Percentiles rank a stretch among this genome's conserved stretches.
These are phyloP conservation scores for Candida mesenterica DNA, from an alignment of 1,139 yeast genomes.

Conservation along the genomic window DNA sequence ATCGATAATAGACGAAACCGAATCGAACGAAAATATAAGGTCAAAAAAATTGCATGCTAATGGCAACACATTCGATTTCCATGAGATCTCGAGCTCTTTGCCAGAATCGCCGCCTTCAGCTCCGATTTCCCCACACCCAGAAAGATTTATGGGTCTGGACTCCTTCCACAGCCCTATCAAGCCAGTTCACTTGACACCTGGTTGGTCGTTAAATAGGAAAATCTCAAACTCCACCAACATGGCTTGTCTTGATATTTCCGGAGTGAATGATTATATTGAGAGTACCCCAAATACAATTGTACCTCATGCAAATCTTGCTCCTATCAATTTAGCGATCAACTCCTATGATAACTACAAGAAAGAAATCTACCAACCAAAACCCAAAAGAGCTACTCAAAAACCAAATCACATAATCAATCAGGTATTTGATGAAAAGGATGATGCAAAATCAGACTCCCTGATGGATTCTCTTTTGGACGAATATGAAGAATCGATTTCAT, in stretches of 20 bases:
- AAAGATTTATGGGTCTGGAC: constrained; percentile 4
- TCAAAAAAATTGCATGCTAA: not conserved
- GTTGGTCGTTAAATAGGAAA: constrained; percentile 19
- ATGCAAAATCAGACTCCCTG: constrained; percentile 39
- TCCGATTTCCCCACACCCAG: constrained; percentile 38
- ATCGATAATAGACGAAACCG: constrained; percentile 16
- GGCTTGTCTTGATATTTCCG: constrained; percentile 29
- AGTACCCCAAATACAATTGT: too few relatives aligned
- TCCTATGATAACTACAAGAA: not conserved
- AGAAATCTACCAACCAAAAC: constrained; percentile 20
- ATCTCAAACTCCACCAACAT: constrained; percentile 24
- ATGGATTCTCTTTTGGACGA: constrained; percentile 55
- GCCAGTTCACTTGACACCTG: constrained; percentile 4
- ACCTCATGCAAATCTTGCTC: too few relatives aligned
- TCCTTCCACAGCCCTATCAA: constrained; percentile 10
- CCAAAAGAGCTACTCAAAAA: constrained; percentile 12
- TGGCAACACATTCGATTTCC: constrained; percentile 7
- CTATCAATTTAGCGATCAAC: too few relatives aligned
- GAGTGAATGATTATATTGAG: not conserved
- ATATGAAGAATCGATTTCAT: constrained; percentile 43
- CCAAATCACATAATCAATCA: not conserved
- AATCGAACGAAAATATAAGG: constrained; percentile 6
- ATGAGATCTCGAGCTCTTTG: constrained; percentile 18
- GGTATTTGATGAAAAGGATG: constrained; percentile 7
- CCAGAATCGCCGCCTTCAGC: constrained; percentile 51